These are phyloP conservation scores for Xylariaceae sp. DNA, from an alignment of 2,329 filamentous ascomycete genomes.

Conservation along the genomic window DNA sequence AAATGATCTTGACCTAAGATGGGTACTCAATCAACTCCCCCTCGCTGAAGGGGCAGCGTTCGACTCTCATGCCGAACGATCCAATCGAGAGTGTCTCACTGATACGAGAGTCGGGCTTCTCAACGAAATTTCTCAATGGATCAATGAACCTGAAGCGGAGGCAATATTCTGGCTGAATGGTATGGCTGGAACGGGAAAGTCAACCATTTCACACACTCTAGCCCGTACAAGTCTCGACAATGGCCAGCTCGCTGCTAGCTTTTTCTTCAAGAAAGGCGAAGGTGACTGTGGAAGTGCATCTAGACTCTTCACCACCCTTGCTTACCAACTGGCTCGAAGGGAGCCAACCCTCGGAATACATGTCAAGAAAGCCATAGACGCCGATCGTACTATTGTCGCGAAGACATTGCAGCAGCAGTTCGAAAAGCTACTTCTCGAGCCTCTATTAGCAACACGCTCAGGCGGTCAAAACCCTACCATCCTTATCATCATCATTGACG, in stretches of 20 bases:
- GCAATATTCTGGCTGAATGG: slow-evolving; percentile 36
- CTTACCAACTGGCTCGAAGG: background rate
- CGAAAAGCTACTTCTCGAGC: slow-evolving; percentile 2
- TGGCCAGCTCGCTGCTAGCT: slow-evolving; percentile 26
- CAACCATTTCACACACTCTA: slow-evolving; percentile 35
- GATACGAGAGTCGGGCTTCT: slow-evolving; percentile 33
- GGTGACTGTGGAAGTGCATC: background rate
- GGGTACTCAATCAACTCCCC: slow-evolving; percentile 19
- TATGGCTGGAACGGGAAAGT: slow-evolving; percentile 39
- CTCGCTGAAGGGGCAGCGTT: slow-evolving; percentile 27
- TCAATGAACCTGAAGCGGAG: slow-evolving; percentile 17
- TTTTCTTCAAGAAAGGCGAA: slow-evolving; percentile 39
- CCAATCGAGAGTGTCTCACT: slow-evolving; percentile 29
- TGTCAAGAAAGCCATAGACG: background rate
- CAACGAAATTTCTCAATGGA: slow-evolving; percentile 30
- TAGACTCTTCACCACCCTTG: slow-evolving; percentile 5
- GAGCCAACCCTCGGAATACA: background rate
- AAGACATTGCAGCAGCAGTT: background rate
- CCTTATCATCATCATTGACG: slow-evolving; percentile 5
- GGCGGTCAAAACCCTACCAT: background rate
- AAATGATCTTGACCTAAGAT: background rate
- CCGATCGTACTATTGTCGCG: background rate
- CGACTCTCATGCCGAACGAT: slow-evolving; percentile 33
- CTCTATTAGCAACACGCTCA: background rate
- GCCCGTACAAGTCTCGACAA: slow-evolving; percentile 15